Conservation (phyloP, 2,329 filamentous ascomycete species). For the Grosmannia serpens region DNA sequence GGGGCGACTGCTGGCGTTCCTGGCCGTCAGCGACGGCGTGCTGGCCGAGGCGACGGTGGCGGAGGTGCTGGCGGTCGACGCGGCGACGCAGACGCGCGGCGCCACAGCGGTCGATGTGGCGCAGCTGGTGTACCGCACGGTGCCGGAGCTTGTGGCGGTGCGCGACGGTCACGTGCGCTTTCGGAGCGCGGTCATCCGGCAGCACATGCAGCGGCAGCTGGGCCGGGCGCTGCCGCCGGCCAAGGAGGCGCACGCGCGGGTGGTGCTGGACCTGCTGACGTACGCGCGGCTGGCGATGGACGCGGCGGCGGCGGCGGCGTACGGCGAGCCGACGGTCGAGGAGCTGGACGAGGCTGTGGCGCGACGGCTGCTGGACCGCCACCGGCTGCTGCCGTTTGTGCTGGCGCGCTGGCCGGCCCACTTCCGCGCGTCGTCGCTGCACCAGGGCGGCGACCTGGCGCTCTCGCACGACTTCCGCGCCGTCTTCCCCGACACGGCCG, state of each 20-base stretch:
- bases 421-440: conserved; percentile 22
- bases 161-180: conserved; percentile 23
- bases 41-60: conserved; percentile 12
- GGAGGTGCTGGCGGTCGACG: not conserved
- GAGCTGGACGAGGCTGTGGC: conserved; percentile 16
- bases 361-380: conserved; percentile 15
- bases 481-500: conserved; percentile 23
- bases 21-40: conserved; percentile 23
- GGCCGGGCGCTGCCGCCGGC: conserved; percentile 22
- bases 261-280: conserved; percentile 23
- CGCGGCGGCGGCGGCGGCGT: not conserved
- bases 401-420: conserved; percentile 25
- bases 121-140: conserved; percentile 2
- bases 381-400: conserved; percentile 23
- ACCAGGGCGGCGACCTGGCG: conserved; percentile 16
- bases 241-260: conserved; percentile 22
- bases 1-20: conserved; percentile 20
- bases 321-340: conserved; percentile 19
- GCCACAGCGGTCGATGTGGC: not conserved
- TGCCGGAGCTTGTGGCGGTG: conserved; percentile 21
- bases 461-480: conserved; percentile 22
- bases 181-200: conserved; percentile 23
- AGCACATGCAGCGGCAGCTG: conserved; percentile 20
- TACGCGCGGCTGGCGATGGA: conserved; percentile 21
- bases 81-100: not conserved